Evolutionary conservation across 73 alveolate species (phyloP).

Genomic region (Halteria grandinella): DNA sequence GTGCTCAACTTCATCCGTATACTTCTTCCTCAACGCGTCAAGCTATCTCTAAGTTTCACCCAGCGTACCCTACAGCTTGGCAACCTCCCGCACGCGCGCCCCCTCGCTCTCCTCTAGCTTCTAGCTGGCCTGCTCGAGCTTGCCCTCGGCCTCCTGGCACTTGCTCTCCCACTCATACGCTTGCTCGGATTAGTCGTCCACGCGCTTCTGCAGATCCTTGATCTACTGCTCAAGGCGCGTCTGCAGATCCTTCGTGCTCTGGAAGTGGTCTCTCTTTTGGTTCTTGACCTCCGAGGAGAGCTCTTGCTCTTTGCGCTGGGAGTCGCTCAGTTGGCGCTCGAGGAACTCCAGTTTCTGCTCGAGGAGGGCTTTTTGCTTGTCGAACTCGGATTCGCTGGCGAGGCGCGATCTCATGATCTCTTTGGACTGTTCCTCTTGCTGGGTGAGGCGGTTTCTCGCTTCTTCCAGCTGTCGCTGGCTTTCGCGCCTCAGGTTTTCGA

Average conservation of each 20-base stretch:
- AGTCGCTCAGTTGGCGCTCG: slow-evolving; percentile 76
- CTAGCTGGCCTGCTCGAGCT: slow-evolving; percentile 60
- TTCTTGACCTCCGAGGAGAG: slow-evolving; percentile 31
- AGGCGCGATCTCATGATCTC: slow-evolving; percentile 57
- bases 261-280: slow-evolving; percentile 28
- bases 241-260: slow-evolving; percentile 3
- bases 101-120: slow-evolving; percentile 26
- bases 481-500: slow-evolving; percentile 42
- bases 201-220: slow-evolving; percentile 38
- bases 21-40: slow-evolving; percentile 1
- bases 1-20: not conserved
- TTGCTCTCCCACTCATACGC: slow-evolving; percentile 43
- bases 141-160: slow-evolving; percentile 29
- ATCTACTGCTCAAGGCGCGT: slow-evolving; percentile 23
- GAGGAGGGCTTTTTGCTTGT: slow-evolving; percentile 73
- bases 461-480: slow-evolving; percentile 56
- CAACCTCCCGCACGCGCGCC: not conserved
- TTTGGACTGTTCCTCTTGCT: slow-evolving; percentile 59
- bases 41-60: not conserved
- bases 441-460: slow-evolving; percentile 34
- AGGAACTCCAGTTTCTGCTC: slow-evolving; percentile 69
- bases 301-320: slow-evolving; percentile 76
- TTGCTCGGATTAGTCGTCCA: slow-evolving; percentile 28
- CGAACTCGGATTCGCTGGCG: slow-evolving; percentile 66
- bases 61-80: not conserved